A percentile compares a stretch with the other conserved stretches of the same genome.
These are phyloP conservation scores for Neonectria neomacrospora DNA, from an alignment of 2,329 filamentous ascomycete species.

Conservation along the genomic window DNA sequence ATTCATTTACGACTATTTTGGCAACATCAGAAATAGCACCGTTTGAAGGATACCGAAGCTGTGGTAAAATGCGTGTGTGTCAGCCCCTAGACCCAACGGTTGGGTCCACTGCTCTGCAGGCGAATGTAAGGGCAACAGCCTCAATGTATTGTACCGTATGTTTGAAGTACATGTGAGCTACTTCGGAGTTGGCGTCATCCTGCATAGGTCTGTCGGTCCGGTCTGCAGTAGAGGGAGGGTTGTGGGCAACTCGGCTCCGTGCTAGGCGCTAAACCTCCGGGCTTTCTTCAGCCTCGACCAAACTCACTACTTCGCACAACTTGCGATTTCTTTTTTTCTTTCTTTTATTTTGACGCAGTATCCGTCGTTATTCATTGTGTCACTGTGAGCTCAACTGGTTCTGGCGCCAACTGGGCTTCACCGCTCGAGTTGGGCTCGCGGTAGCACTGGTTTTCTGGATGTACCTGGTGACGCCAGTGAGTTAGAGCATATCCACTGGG, in stretches of 20 bases:
- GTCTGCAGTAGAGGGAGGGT: neutral
- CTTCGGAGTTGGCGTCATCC: neutral
- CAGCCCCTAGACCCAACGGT: neutral
- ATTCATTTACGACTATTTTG: too few relatives aligned
- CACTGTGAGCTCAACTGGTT: neutral
- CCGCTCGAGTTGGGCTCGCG: slow-evolving; percentile 13
- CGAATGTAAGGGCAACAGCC: neutral
- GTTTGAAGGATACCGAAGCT: neutral
- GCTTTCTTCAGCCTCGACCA: neutral
- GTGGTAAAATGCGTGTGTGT: neutral
- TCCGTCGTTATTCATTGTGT: slow-evolving; percentile 1
- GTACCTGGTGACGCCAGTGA: slow-evolving; percentile 35
- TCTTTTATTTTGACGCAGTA: neutral
- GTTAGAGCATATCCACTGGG: slow-evolving; percentile 28
- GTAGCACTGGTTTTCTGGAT: neutral
- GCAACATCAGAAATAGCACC: neutral
- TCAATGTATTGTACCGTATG: neutral
- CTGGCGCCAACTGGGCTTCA: slow-evolving; percentile 19
- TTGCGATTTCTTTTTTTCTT: neutral
- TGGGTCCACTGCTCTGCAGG: neutral
- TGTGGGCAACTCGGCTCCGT: neutral
- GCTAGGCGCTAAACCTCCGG: neutral
- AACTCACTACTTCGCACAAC: neutral
- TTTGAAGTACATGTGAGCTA: neutral
- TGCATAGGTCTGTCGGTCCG: neutral